Percentiles rank a stretch among this genome's conserved stretches.
Conservation (phyloP, 1,284 basidiomycete genomes). For the Ceratobasidium theobromae region DNA sequence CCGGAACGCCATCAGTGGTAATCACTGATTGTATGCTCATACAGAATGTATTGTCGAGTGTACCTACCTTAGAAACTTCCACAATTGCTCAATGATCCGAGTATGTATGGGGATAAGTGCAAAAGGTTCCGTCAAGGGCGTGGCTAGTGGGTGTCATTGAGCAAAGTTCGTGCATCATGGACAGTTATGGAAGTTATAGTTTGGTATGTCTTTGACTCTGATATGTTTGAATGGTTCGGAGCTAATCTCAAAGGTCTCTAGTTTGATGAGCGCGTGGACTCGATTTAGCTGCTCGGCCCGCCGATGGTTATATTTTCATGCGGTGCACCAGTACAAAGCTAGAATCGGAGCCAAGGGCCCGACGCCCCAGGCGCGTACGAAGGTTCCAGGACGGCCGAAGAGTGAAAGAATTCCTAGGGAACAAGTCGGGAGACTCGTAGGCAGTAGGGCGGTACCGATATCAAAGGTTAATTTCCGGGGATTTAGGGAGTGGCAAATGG, state of each 20-base stretch:
- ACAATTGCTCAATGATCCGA: background rate
- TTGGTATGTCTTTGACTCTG: background rate
- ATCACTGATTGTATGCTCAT: background rate
- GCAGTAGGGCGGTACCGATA: conserved; percentile 6
- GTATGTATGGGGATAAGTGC: background rate
- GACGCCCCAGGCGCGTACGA: too few species aligned
- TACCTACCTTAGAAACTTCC: background rate
- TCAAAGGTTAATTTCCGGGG: conserved; percentile 32
- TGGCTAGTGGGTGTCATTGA: background rate
- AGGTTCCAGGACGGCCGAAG: background rate
- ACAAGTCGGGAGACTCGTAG: background rate
- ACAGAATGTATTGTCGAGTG: background rate
- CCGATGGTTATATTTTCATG: too few species aligned
- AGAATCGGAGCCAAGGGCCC: too few species aligned
- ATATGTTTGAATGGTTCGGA: background rate
- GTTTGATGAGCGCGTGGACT: background rate
- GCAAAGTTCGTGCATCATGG: background rate
- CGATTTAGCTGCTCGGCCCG: too few species aligned
- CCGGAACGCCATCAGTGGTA: background rate
- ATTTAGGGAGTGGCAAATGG: background rate
- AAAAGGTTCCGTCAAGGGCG: background rate
- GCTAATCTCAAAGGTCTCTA: background rate
- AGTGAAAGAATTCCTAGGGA: background rate
- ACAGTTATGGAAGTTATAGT: background rate
- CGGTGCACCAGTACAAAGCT: too few species aligned